These are phyloP conservation scores for Candida orba DNA, from an alignment of 805 yeast genomes.

Conservation along the genomic window DNA sequence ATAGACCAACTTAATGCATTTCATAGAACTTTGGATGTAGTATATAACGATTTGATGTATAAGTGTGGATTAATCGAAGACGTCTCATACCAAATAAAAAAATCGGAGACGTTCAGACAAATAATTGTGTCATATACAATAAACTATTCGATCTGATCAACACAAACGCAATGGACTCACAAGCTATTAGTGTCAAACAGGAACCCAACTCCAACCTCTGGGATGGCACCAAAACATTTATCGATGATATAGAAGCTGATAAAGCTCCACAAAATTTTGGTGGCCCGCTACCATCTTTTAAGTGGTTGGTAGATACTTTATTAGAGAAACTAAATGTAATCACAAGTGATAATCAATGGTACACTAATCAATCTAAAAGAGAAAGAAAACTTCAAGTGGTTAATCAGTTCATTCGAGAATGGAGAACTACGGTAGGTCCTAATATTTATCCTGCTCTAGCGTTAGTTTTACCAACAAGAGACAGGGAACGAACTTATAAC, in stretches of 20 bases:
- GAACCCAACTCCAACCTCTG: not conserved
- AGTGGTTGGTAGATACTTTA: constrained; percentile 30
- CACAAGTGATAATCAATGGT: constrained; percentile 9
- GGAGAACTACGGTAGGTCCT: constrained; percentile 49
- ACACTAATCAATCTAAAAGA: constrained; percentile 3
- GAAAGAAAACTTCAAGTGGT: constrained; percentile 25
- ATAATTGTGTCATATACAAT: too few relatives aligned
- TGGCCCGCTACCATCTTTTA: constrained; percentile 30
- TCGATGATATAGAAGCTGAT: not conserved
- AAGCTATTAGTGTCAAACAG: not conserved
- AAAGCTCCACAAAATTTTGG: constrained; percentile 15
- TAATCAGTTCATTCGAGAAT: constrained; percentile 36
- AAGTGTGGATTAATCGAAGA: too few relatives aligned
- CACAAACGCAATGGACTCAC: not conserved
- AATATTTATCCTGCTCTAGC: constrained; percentile 64
- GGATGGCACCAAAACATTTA: not conserved
- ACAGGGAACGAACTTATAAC: constrained; percentile 48
- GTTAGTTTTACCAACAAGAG: constrained; percentile 57
- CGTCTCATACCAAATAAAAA: too few relatives aligned
- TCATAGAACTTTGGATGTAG: too few relatives aligned
- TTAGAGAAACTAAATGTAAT: constrained; percentile 24
- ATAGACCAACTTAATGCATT: not conserved
- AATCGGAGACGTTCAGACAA: not conserved
- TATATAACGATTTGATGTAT: too few relatives aligned
- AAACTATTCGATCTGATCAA: too few relatives aligned